Conservation (phyloP, 352 stramenopile genomes). For the Phytophthora podocarpi region DNA sequence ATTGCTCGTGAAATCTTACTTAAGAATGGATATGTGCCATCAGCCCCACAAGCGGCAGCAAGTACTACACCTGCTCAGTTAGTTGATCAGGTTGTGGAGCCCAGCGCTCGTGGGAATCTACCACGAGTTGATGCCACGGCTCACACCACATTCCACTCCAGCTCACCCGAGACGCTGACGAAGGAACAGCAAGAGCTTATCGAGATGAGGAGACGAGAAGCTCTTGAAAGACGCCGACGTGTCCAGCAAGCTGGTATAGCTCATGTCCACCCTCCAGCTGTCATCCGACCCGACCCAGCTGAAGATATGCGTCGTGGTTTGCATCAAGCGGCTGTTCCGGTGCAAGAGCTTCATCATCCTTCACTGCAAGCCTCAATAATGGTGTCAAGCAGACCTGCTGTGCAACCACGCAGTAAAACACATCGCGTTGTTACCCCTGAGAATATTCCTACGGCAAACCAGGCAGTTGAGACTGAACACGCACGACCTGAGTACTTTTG, state of each 20-base stretch:
- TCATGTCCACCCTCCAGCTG: not conserved
- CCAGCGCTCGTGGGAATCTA: not conserved
- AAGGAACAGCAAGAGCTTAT: slow-evolving; percentile 59
- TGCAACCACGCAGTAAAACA: not conserved
- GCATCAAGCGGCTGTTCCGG: not conserved
- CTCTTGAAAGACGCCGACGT: slow-evolving; percentile 59
- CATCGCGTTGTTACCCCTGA: slow-evolving; percentile 36
- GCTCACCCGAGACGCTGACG: slow-evolving; percentile 51
- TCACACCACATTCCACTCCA: slow-evolving; percentile 5
- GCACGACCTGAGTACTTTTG: slow-evolving; percentile 31
- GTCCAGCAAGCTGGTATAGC: not conserved
- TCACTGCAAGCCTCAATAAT: not conserved
- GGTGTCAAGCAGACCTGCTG: slow-evolving; percentile 2
- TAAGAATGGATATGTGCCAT: slow-evolving; percentile 59
- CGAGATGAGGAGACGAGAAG: slow-evolving; percentile 55
- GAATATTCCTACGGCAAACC: slow-evolving; percentile 1
- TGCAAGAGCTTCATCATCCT: not conserved
- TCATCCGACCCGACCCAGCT: slow-evolving; percentile 3
- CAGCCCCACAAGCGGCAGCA: slow-evolving; percentile 1
- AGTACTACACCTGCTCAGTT: not conserved
- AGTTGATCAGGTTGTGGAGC: not conserved
- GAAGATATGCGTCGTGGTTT: not conserved
- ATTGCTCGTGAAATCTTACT: slow-evolving; percentile 66
- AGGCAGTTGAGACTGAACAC: not conserved
- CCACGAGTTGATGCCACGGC: not conserved